A percentile compares a stretch with the other conserved stretches of the same genome.
Conservation (phyloP, 2,329 filamentous ascomycete genomes). For the Trichoderma sp. region DNA sequence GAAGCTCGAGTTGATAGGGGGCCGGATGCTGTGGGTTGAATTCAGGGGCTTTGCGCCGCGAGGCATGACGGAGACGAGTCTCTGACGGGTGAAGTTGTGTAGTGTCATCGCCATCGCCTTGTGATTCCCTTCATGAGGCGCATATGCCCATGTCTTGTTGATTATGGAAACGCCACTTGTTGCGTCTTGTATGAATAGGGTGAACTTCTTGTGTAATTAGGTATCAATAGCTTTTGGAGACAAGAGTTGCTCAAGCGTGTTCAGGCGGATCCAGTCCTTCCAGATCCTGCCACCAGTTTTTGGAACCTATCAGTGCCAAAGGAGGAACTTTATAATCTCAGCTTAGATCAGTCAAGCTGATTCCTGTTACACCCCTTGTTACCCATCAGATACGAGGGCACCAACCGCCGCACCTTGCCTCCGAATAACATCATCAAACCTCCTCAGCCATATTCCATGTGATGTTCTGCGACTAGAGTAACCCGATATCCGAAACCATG, state of each 20-base stretch:
- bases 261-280: neutral
- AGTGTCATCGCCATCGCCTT: neutral
- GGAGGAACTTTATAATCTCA: neutral
- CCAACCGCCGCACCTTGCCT: neutral
- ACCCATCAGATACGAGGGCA: neutral
- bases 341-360: neutral
- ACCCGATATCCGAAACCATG: neutral
- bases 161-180: neutral
- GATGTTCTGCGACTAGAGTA: neutral
- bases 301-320: neutral
- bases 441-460: neutral
- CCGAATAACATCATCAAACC: neutral
- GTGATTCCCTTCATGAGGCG: neutral
- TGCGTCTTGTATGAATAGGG: neutral
- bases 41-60: constrained; percentile 20
- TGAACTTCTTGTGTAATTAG: too few species aligned
- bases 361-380: neutral
- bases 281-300: neutral
- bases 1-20: constrained; percentile 20
- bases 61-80: neutral
- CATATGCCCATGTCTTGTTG: neutral
- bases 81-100: neutral
- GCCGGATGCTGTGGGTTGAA: constrained; percentile 11
- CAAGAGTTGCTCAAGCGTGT: neutral
- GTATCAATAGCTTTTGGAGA: neutral